These are phyloP conservation scores for Aspergillus biplanus DNA, from an alignment of 495 filamentous ascomycete genomes.

Conservation along the genomic window DNA sequence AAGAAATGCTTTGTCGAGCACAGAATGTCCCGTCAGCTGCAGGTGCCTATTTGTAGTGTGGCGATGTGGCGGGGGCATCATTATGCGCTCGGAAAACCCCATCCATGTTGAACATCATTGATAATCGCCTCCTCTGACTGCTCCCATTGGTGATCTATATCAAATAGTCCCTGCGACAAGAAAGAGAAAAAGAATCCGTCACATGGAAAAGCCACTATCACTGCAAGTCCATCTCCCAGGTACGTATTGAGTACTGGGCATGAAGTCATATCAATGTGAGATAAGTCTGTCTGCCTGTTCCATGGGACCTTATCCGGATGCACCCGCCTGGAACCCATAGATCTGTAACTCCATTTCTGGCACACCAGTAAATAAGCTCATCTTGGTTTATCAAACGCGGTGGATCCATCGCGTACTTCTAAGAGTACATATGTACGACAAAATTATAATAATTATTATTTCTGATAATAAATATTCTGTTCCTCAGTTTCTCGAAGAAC, in stretches of 20 bases:
- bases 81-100: constrained; percentile 2
- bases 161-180: background rate
- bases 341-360: constrained; percentile 1
- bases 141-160: background rate
- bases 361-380: constrained; percentile 3
- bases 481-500: background rate
- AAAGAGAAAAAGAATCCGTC: background rate
- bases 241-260: background rate
- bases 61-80: constrained; percentile 16
- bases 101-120: constrained; percentile 10
- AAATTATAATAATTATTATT: background rate
- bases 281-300: constrained; percentile 9
- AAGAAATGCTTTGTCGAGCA: background rate
- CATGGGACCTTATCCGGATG: constrained; percentile 19
- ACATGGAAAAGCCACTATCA: constrained; percentile 6
- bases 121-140: background rate
- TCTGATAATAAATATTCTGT: background rate
- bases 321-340: constrained; percentile 14
- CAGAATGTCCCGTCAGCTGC: background rate
- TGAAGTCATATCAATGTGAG: constrained; percentile 6
- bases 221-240: constrained; percentile 1
- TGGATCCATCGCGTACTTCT: background rate
- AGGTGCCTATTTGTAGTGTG: constrained; percentile 21
- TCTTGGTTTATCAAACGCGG: constrained; percentile 1
- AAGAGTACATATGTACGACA: background rate